Evolutionary conservation across 1,284 basidiomycete species (phyloP), one percentile per base, ranked within the genome.

Genomic region (Cerioporus squamosus): DNA sequence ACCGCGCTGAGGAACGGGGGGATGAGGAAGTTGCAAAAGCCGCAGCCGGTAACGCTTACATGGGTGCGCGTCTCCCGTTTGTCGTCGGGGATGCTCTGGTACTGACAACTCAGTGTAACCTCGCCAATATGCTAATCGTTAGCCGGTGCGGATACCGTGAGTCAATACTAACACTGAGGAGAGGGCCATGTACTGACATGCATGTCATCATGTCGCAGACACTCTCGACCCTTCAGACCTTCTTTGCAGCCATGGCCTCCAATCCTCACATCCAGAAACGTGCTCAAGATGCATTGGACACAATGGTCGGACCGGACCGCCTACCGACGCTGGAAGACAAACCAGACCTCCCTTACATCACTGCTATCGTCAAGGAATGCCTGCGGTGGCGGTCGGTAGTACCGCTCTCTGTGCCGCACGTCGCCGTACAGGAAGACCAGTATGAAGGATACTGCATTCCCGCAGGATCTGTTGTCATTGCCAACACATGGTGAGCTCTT

Each of bases 251-350:
- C 22, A 68, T 73, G 67, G 52, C 61, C 9, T 53, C 63, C 1
- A 52, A 64, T 44, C 70, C 71, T 1, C 64, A 68, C 17, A 63
- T 68, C 0, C 67, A 67, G 50, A 38, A 39, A 8, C 62, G 61
- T 23, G 68, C 69, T 2, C 74, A 75, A 43, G 55, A 59, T 1
- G 72, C 75, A 53, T 53, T 74, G 8, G 73, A 74, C 38, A 17
- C 51, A 0, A 57, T 70, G 10, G 50, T 69, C 2, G 65, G 68
- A 5, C 44, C 56, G 9, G 26, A 40, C 23, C 59, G 66, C 18
- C 57, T 69, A 5, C 65, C 65, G 0, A 56, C 60, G 5, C 61
- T 65, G 36, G 44, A 33, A 6, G 66, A 70, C 48, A 49, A 44
- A 18, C 22, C 63, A 2, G 43, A 61, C 7, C 63, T 66, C 5